These are phyloP conservation scores for Taphrina confusa DNA, from an alignment of 1,139 yeast species.

Conservation along the genomic window DNA sequence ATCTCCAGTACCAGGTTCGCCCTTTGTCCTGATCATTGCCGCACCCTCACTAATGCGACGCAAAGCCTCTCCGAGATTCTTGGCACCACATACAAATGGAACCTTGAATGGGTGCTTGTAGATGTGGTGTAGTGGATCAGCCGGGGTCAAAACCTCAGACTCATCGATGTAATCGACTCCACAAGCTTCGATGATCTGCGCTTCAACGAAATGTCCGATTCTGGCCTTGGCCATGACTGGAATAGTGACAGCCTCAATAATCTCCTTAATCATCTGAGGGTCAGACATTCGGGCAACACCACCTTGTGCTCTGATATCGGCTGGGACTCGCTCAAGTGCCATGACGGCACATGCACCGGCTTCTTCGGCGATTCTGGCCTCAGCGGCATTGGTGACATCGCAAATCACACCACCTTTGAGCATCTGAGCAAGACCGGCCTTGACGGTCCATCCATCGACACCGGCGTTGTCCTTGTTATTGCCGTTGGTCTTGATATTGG, in stretches of 20 bases:
- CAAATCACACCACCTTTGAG: constrained; percentile 73
- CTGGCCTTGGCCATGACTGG: constrained; percentile 85
- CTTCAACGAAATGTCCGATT: constrained; percentile 83
- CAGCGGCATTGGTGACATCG: constrained; percentile 55
- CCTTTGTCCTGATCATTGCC: constrained; percentile 84
- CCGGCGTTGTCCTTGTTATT: constrained; percentile 9
- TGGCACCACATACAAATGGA: constrained; percentile 87
- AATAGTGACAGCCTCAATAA: constrained; percentile 60
- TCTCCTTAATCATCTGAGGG: constrained; percentile 75
- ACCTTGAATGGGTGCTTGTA: constrained; percentile 62
- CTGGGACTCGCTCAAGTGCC: constrained; percentile 86
- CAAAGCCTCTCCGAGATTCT: constrained; percentile 79
- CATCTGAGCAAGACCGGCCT: constrained; percentile 87
- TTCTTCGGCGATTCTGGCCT: constrained; percentile 68
- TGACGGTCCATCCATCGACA: constrained; percentile 55
- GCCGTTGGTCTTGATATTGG: constrained; percentile 28
- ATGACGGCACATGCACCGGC: constrained; percentile 92
- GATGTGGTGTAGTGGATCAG: constrained; percentile 66
- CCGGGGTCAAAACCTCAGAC: constrained; percentile 51
- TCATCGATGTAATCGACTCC: constrained; percentile 83
- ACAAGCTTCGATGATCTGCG: constrained; percentile 69
- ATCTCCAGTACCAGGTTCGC: constrained; percentile 90
- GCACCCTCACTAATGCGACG: constrained; percentile 83
- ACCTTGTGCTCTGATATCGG: constrained; percentile 81
- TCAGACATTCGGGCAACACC: constrained; percentile 88